Conservation (phyloP, 257 asterid genomes). For the Leptodermis oblonga region DNA sequence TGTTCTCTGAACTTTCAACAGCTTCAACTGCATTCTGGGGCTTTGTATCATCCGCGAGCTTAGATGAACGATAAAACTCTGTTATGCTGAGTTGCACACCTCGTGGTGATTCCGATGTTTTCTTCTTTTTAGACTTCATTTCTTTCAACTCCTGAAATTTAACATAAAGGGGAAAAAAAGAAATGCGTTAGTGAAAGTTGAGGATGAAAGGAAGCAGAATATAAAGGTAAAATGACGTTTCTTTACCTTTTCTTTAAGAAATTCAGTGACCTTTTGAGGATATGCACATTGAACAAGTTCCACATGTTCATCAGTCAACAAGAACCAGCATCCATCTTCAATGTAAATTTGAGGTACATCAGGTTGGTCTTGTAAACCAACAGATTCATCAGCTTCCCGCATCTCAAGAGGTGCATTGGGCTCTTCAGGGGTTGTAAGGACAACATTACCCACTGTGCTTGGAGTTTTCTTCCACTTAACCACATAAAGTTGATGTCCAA, state of each 20-base stretch:
- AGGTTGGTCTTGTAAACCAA: conserved; percentile 47
- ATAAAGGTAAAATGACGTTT: conserved; percentile 1
- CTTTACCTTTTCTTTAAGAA: conserved; percentile 64
- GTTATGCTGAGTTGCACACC: conserved; percentile 66
- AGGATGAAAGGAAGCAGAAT: conserved; percentile 8
- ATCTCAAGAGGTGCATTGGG: conserved; percentile 30
- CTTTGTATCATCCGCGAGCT: conserved; percentile 32
- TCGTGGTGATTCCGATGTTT: conserved; percentile 37
- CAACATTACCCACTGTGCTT: conserved; percentile 25
- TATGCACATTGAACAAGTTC: conserved; percentile 74
- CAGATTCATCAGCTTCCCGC: conserved; percentile 44
- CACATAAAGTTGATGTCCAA: conserved; percentile 58
- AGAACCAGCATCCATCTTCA: conserved; percentile 47
- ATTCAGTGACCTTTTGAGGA: conserved; percentile 54
- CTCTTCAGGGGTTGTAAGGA: conserved; percentile 33
- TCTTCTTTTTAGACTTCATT: conserved; percentile 41
- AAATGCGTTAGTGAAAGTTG: background rate
- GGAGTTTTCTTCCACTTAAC: conserved; percentile 72
- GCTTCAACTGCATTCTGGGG: conserved; percentile 27
- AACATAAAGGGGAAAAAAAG: background rate
- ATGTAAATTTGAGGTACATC: conserved; percentile 47
- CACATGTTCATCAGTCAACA: conserved; percentile 80
- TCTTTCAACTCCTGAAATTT: conserved; percentile 63
- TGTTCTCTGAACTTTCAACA: conserved; percentile 20
- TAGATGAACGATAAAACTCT: conserved; percentile 72